phyloP scores from a whole-genome alignment of 768 basidiomycete species.

The Psilocybe tampanensis region DNA sequence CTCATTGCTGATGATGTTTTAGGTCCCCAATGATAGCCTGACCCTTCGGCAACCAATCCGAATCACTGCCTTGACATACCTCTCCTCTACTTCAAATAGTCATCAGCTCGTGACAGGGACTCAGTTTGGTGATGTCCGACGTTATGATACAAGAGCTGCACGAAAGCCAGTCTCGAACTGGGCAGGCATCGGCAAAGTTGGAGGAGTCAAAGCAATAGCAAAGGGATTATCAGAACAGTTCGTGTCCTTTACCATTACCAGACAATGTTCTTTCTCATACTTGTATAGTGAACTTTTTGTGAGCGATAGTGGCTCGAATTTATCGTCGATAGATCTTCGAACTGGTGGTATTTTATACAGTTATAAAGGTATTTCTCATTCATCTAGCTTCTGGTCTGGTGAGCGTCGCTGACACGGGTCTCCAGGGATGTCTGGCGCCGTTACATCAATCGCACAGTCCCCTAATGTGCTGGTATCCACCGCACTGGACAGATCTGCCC shows the following conservation, averaged over 20 bases:
- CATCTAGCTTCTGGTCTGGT: not conserved
- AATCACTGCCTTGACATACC: conserved; percentile 67
- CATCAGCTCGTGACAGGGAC: conserved; percentile 73
- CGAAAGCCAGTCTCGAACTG: conserved; percentile 72
- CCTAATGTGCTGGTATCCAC: conserved; percentile 59
- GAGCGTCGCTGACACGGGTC: conserved; percentile 24
- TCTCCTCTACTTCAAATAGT: conserved; percentile 40
- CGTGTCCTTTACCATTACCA: conserved; percentile 22
- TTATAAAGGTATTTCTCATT: conserved; percentile 59
- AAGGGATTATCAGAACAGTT: conserved; percentile 68
- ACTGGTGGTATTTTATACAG: conserved; percentile 65
- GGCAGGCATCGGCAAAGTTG: conserved; percentile 57
- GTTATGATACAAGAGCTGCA: conserved; percentile 76
- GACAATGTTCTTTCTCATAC: not conserved
- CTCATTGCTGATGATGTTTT: not conserved
- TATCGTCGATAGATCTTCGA: conserved; percentile 70
- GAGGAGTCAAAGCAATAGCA: conserved; percentile 62
- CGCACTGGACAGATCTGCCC: conserved; percentile 68
- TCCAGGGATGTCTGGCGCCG: conserved; percentile 66
- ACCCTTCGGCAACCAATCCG: conserved; percentile 79
- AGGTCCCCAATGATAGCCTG: conserved; percentile 77
- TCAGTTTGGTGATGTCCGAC: conserved; percentile 68
- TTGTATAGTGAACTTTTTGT: conserved; percentile 66
- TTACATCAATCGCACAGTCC: conserved; percentile 63
- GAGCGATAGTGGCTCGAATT: conserved; percentile 62